Percentiles rank a stretch among this genome's conserved stretches.
Evolutionary conservation across 2,329 filamentous ascomycete species (phyloP).

Genomic region (Fusarium denticulatum): DNA sequence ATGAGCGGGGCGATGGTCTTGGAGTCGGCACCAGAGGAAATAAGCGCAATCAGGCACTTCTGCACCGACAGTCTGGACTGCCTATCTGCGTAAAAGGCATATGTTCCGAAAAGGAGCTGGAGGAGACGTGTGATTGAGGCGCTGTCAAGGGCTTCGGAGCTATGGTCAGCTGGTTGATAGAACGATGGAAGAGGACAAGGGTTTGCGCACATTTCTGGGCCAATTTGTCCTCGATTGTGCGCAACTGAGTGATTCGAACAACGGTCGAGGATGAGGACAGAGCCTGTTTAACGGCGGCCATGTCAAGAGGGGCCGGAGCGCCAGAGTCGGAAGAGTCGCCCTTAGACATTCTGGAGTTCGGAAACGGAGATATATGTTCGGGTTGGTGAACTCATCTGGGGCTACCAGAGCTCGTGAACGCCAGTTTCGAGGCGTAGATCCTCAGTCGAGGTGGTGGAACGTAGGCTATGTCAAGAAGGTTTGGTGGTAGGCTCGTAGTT

Average conservation of each 20-base stretch:
- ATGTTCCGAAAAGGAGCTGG: conserved; percentile 83
- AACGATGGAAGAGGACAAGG: conserved; percentile 2
- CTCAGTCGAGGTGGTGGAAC: conserved; percentile 11
- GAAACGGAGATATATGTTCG: conserved; percentile 27
- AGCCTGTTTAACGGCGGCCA: conserved; percentile 59
- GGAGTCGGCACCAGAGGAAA: conserved; percentile 64
- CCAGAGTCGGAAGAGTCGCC: conserved; percentile 56
- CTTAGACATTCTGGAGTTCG: conserved; percentile 51
- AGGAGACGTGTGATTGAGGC: conserved; percentile 66
- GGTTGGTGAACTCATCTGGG: conserved; percentile 48
- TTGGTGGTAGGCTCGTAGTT: conserved; percentile 18
- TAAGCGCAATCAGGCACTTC: conserved; percentile 76
- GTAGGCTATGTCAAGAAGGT: background rate
- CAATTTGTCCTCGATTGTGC: conserved; percentile 66
- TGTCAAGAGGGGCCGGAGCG: conserved; percentile 57
- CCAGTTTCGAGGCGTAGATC: conserved; percentile 23
- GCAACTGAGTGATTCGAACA: conserved; percentile 64
- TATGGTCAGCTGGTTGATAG: conserved; percentile 32
- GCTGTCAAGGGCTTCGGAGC: conserved; percentile 56
- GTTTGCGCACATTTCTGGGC: conserved; percentile 60
- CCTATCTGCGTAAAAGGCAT: conserved; percentile 87
- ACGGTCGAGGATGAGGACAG: conserved; percentile 71
- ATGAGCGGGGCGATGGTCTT: conserved; percentile 73
- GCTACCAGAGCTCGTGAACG: conserved; percentile 42
- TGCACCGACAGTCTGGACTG: conserved; percentile 85